These are phyloP conservation scores for Steccherinum ochraceum DNA, from an alignment of 768 basidiomycete genomes.

Conservation along the genomic window DNA sequence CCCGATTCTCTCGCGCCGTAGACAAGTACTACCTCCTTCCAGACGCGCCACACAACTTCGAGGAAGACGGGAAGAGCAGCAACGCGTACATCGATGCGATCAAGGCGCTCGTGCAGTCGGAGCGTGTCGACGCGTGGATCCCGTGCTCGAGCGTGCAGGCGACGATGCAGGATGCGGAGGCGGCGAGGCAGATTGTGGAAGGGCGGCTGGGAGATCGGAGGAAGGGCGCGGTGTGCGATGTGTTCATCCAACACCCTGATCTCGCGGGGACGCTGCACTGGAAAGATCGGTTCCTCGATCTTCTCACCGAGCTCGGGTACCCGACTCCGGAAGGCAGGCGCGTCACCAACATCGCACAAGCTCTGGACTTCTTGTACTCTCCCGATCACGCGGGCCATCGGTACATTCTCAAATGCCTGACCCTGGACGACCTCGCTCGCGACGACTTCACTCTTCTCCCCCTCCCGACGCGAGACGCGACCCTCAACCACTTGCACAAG, in stretches of 20 bases:
- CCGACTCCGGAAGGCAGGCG: constrained; percentile 8
- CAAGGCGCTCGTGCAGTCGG: constrained; percentile 1
- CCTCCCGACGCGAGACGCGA: constrained; percentile 5
- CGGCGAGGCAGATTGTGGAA: neutral
- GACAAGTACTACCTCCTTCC: constrained; percentile 7
- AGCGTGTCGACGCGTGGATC: constrained; percentile 8
- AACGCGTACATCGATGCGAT: constrained; percentile 4
- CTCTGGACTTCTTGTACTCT: constrained; percentile 9
- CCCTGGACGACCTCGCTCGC: constrained; percentile 9
- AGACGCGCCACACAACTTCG: neutral
- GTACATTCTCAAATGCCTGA: constrained; percentile 11
- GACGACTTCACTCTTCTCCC: constrained; percentile 12
- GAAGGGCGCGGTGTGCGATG: constrained; percentile 2
- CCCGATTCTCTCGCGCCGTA: constrained; percentile 10
- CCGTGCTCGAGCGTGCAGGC: constrained; percentile 12
- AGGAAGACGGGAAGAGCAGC: too few species aligned
- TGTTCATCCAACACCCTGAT: constrained; percentile 9
- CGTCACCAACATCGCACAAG: constrained; percentile 5
- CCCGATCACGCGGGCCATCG: constrained; percentile 4
- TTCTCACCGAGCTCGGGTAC: constrained; percentile 6
- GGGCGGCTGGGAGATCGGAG: neutral
- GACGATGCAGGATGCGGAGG: constrained; percentile 10
- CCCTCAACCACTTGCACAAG: neutral
- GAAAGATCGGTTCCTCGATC: constrained; percentile 11
- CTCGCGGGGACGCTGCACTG: constrained; percentile 9